Percentiles rank a stretch among this genome's conserved stretches.
phyloP scores from a whole-genome alignment of 176 grass and related monocot species.

The Leersia perrieri region DNA sequence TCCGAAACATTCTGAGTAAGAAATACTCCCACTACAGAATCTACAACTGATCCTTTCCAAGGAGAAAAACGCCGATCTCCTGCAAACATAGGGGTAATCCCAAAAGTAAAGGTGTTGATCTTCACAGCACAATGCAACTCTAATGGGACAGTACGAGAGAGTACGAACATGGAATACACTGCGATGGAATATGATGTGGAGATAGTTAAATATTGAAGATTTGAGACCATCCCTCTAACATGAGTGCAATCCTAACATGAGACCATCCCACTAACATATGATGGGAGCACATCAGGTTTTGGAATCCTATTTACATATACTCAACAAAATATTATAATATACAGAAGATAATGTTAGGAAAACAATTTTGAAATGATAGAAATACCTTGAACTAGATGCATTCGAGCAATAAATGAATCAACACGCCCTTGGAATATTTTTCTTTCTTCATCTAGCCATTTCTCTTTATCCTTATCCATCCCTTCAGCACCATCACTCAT shows the following conservation, averaged over 20 bases:
- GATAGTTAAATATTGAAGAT: conserved; percentile 3
- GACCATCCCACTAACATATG: background rate
- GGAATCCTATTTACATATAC: conserved; percentile 8
- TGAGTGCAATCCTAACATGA: background rate
- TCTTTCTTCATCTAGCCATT: conserved; percentile 69
- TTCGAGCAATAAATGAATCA: conserved; percentile 81
- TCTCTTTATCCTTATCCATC: conserved; percentile 60
- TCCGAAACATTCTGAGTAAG: conserved; percentile 90
- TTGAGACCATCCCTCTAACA: background rate
- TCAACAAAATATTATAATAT: background rate
- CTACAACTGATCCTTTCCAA: conserved; percentile 88
- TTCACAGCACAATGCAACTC: background rate
- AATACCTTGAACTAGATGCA: conserved; percentile 94
- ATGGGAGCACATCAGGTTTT: background rate
- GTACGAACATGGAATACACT: background rate
- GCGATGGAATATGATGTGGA: background rate
- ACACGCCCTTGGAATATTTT: conserved; percentile 58
- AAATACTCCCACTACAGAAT: conserved; percentile 84
- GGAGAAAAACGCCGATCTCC: conserved; percentile 71
- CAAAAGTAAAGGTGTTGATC: conserved; percentile 15
- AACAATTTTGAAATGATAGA: background rate
- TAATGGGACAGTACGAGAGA: background rate
- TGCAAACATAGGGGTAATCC: conserved; percentile 31
- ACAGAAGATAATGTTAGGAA: conserved; percentile 1
- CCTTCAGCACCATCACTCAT: conserved; percentile 35